These are phyloP conservation scores for Fragosphaeria purpurea DNA, from an alignment of 2,329 filamentous ascomycete genomes.

Conservation along the genomic window DNA sequence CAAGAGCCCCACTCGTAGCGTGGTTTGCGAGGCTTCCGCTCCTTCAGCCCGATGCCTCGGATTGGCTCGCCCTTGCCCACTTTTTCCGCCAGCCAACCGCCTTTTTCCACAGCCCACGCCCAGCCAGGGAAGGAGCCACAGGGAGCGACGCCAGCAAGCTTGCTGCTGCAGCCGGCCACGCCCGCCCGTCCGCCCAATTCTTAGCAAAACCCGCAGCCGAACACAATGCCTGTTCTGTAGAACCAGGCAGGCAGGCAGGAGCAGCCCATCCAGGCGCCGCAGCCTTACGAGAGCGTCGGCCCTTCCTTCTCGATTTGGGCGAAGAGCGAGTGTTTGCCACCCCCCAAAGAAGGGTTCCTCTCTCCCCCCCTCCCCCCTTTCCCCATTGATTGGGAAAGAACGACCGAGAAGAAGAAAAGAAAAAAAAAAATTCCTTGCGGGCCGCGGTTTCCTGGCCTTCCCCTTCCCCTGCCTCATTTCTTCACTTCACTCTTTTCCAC, in stretches of 20 bases:
- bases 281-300: constrained; percentile 6
- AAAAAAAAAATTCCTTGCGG: background rate
- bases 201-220: no score
- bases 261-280: constrained; percentile 1
- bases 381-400: background rate
- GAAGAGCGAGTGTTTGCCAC: background rate
- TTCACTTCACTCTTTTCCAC: background rate
- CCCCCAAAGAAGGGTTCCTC: background rate
- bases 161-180: no score
- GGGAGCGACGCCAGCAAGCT: no score
- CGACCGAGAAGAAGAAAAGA: no score
- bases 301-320: constrained; percentile 1
- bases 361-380: constrained; percentile 2
- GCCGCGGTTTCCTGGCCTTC: background rate
- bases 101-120: background rate
- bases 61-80: constrained; percentile 10
- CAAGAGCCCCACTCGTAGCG: background rate
- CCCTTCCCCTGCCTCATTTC: background rate
- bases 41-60: constrained; percentile 5
- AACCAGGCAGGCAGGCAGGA: background rate
- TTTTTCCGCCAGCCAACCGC: constrained; percentile 2
- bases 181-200: no score
- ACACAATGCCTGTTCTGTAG: no score
- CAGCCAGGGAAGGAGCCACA: no score
- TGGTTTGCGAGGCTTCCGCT: constrained; percentile 9